Evolutionary conservation across 1,284 basidiomycete genomes (phyloP).

Genomic region (Austroboletus niveus): DNA sequence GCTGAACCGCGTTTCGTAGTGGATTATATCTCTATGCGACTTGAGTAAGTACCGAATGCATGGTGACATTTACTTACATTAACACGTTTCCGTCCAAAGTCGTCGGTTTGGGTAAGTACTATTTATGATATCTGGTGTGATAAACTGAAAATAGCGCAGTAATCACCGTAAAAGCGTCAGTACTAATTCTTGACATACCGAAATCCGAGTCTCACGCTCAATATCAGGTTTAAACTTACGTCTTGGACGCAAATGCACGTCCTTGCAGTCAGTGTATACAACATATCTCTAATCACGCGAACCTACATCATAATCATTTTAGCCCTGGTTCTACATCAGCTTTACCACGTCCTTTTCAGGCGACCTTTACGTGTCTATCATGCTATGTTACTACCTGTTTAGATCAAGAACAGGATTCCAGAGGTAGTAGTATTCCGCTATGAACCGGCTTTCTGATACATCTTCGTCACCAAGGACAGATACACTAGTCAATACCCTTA

Average conservation of each 20-base stretch:
- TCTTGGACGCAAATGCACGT: conserved; percentile 34
- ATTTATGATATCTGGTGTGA: background rate
- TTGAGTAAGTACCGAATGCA: conserved; percentile 35
- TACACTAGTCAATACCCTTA: conserved; percentile 40
- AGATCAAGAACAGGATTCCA: conserved; percentile 43
- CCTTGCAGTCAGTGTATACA: conserved; percentile 34
- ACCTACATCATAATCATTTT: background rate
- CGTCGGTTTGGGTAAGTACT: conserved; percentile 38
- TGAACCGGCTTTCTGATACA: background rate
- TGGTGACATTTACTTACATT: background rate
- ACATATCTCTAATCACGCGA: background rate
- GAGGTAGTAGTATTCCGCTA: conserved; percentile 25
- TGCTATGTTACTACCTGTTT: conserved; percentile 42
- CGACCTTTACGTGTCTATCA: conserved; percentile 43
- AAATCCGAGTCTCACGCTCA: background rate
- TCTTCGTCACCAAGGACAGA: conserved; percentile 38
- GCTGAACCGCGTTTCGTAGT: conserved; percentile 26
- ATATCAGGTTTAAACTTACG: conserved; percentile 34
- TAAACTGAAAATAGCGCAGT: conserved; percentile 26
- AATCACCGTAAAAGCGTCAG: conserved; percentile 45
- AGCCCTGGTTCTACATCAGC: conserved; percentile 43
- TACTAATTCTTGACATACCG: conserved; percentile 3
- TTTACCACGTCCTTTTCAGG: conserved; percentile 42
- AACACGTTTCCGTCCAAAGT: conserved; percentile 24
- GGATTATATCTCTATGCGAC: conserved; percentile 41